Evolutionary conservation across 805 yeast species (phyloP).

Genomic region (Yamadazyma ubonensis): DNA sequence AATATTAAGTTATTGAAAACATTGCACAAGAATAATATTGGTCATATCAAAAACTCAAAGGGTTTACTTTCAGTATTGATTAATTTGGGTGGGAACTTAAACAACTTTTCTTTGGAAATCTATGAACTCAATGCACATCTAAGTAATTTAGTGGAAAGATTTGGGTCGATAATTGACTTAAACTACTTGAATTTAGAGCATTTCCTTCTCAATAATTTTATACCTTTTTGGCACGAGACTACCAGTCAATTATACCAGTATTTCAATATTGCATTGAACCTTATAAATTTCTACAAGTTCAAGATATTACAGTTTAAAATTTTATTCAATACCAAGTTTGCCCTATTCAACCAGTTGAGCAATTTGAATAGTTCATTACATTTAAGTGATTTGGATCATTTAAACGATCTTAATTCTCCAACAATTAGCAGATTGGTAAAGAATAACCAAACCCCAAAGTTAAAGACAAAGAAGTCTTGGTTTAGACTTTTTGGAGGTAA

Average conservation of each 20-base stretch:
- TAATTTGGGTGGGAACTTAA: constrained; percentile 57
- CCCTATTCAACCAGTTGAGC: constrained; percentile 36
- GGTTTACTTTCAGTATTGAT: constrained; percentile 39
- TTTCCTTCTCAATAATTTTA: constrained; percentile 36
- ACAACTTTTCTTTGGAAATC: constrained; percentile 51
- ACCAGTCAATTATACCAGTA: constrained; percentile 48
- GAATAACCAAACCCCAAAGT: constrained; percentile 24
- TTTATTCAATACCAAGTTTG: constrained; percentile 38
- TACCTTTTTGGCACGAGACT: constrained; percentile 51
- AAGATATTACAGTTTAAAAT: constrained; percentile 51
- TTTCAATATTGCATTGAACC: constrained; percentile 40
- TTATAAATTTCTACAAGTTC: constrained; percentile 49
- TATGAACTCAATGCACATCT: constrained; percentile 26
- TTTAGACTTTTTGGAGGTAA: constrained; percentile 42
- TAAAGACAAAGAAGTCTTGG: constrained; percentile 36
- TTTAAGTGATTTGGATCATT: constrained; percentile 20
- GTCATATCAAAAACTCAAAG: constrained; percentile 40
- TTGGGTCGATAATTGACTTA: constrained; percentile 54
- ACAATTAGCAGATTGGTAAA: constrained; percentile 35
- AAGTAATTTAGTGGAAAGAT: constrained; percentile 43
- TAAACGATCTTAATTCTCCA: constrained; percentile 40
- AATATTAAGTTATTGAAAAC: constrained; percentile 32
- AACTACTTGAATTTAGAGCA: constrained; percentile 50
- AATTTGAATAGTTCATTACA: constrained; percentile 23
- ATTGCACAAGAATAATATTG: constrained; percentile 38